phyloP scores from a whole-genome alignment of 2,329 filamentous ascomycete species.

The Aspergillus aculeatus region DNA sequence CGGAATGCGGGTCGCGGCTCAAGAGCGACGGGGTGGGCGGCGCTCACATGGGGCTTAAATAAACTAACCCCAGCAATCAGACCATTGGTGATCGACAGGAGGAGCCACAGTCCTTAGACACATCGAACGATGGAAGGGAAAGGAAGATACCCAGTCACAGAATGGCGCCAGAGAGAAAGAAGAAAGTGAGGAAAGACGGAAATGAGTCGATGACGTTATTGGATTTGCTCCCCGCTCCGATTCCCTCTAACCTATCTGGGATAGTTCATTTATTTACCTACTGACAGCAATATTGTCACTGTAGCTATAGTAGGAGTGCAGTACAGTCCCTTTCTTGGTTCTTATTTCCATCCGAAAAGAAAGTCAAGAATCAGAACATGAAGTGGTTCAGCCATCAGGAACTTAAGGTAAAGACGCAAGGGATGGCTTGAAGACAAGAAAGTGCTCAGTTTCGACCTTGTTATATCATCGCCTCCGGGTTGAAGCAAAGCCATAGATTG shows the following conservation, averaged over 20 bases:
- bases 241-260: neutral
- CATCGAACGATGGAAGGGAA: neutral
- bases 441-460: too few species aligned
- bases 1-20: neutral
- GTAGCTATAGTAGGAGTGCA: too few species aligned
- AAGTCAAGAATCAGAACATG: too few species aligned
- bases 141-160: neutral
- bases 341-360: too few species aligned
- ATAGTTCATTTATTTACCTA: too few species aligned
- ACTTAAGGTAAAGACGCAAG: too few species aligned
- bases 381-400: too few species aligned
- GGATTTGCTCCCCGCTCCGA: neutral
- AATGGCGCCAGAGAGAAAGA: neutral
- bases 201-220: neutral
- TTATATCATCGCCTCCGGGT: too few species aligned
- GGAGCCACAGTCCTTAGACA: neutral
- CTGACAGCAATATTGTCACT: too few species aligned
- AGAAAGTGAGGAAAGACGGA: neutral
- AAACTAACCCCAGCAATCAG: neutral
- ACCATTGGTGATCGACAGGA: neutral
- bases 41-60: neutral
- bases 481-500: too few species aligned
- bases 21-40: neutral
- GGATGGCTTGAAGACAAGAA: too few species aligned
- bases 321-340: too few species aligned